Evolutionary conservation across 805 yeast species (phyloP), one percentile per base, ranked within the genome.

Genomic region (Zygosaccharomyces kombuchaensis): DNA sequence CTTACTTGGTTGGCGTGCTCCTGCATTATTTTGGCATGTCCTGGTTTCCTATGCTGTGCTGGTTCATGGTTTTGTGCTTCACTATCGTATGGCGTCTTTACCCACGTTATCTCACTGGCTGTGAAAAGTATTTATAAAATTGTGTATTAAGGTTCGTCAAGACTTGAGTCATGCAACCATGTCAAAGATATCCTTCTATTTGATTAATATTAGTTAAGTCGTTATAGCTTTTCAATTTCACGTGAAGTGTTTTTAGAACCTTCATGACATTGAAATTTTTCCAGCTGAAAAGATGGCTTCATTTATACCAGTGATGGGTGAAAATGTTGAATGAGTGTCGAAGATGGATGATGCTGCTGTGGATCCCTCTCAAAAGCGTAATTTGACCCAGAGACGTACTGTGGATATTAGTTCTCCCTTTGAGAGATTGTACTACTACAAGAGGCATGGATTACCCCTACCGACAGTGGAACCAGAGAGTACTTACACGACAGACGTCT

Each of bases 1-100:
- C 95, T 1, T 83, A 80, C 51, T 43, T 78, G 2, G 72, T 82
- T 30, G 95, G 95, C 7, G 46, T 59, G 2, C 25, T 59, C 0
- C 51, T 65, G 6, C 62, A 62, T 25, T n/a, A 44, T 19, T 38
- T 61, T 1, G 64, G 65, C 1, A 56, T 65, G 34, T 25, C 47
- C 13, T 53, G 57, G 45, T 46, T 63, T 12, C 70, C 70, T 1
- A 9, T 57, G 0, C 46, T 64, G n/a, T 53, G 61, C 35, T 57
- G 60, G 53, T 9, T 50, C 2, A 44, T 54, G 51, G 60, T 61
- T 0, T 48, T 51, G 1, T 21, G 40, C 9, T 53, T 62, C 30
- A 54, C 53, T 10, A 21, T 55, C 5, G 48, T 60, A 8, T 63
- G 67, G 67, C 39, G 43, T 17, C 16, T 54, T 4, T 63, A 62